A percentile compares a stretch with the other conserved stretches of the same genome.
Conservation (phyloP, 352 stramenopile genomes). For the Globisporangium carolinianum region DNA sequence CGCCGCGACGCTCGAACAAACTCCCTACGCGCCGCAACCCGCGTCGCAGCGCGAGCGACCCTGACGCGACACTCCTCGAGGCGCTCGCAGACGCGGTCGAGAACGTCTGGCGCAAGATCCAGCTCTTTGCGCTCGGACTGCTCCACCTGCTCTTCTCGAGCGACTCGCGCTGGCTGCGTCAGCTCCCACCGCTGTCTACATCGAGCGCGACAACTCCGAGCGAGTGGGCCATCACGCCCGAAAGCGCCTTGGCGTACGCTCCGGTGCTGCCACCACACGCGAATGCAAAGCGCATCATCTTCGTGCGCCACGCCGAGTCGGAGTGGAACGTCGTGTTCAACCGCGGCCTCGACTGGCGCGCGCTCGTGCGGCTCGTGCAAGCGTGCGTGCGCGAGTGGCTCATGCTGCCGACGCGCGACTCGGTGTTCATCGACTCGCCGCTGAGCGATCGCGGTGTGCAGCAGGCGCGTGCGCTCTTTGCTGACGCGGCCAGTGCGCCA, state of each 20-base stretch:
- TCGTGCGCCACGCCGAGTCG: constrained; percentile 83
- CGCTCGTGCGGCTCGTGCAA: constrained; percentile 38
- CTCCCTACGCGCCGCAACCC: neutral
- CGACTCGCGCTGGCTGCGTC: constrained; percentile 42
- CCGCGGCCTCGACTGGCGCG: constrained; percentile 43
- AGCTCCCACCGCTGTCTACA: neutral
- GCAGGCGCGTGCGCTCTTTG: constrained; percentile 51
- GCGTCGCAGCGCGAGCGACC: neutral
- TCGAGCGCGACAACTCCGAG: neutral
- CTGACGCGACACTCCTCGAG: constrained; percentile 19
- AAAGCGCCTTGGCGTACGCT: neutral
- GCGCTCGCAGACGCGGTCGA: constrained; percentile 23
- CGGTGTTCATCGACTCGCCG: constrained; percentile 81
- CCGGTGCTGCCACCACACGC: neutral
- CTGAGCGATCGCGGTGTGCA: constrained; percentile 50
- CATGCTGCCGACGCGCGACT: constrained; percentile 56
- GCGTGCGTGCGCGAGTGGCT: constrained; percentile 62
- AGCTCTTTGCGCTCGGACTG: constrained; percentile 50
- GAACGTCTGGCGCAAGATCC: constrained; percentile 54
- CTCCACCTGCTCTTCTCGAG: constrained; percentile 73
- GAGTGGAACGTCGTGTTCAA: constrained; percentile 89
- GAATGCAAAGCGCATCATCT: constrained; percentile 56
- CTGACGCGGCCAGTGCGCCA: constrained; percentile 8
- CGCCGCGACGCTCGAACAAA: neutral
- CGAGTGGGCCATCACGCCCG: neutral